A percentile compares a stretch with the other conserved stretches of the same genome.
phyloP scores from a whole-genome alignment of 768 basidiomycete genomes.

The Hortiboletus campestris region DNA sequence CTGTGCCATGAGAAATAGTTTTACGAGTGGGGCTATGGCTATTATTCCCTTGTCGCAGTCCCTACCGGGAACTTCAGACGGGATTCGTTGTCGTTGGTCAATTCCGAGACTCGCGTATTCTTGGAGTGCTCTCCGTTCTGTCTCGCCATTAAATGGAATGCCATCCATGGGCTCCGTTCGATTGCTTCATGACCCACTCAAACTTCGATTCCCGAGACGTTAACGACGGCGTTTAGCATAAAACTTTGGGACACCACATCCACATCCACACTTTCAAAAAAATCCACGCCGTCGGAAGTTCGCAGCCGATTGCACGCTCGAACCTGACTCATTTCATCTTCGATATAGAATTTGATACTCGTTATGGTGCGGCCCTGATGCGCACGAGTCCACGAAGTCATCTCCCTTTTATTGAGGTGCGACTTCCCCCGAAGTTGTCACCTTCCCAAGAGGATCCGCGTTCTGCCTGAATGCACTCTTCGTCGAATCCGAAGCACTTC shows the following conservation, averaged over 20 bases:
- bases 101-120: slow-evolving; percentile 1
- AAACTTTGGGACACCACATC: neutral
- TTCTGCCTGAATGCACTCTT: neutral
- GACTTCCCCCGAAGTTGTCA: neutral
- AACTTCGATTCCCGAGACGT: neutral
- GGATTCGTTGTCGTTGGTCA: neutral
- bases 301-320: slow-evolving; percentile 14
- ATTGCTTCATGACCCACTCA: slow-evolving; percentile 5
- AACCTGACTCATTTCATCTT: slow-evolving; percentile 19
- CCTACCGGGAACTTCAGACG: neutral
- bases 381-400: slow-evolving; percentile 8
- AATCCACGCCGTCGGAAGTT: slow-evolving; percentile 11
- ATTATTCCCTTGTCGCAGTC: neutral
- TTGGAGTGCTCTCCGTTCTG: slow-evolving; percentile 6
- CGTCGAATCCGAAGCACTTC: slow-evolving; percentile 7
- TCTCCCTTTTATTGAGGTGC: slow-evolving; percentile 1
- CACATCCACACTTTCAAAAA: slow-evolving; percentile 7
- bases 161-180: slow-evolving; percentile 3
- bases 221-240: slow-evolving; percentile 21
- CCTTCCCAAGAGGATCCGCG: slow-evolving; percentile 27
- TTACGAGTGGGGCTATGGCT: neutral
- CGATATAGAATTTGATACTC: slow-evolving; percentile 6
- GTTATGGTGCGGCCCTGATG: neutral
- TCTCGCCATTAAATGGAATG: neutral
- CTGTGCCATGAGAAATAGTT: slow-evolving; percentile 19